Base-by-base conservation (phyloP, 768 basidiomycete species). In the Lactarius pseudohatsudake region DNA sequence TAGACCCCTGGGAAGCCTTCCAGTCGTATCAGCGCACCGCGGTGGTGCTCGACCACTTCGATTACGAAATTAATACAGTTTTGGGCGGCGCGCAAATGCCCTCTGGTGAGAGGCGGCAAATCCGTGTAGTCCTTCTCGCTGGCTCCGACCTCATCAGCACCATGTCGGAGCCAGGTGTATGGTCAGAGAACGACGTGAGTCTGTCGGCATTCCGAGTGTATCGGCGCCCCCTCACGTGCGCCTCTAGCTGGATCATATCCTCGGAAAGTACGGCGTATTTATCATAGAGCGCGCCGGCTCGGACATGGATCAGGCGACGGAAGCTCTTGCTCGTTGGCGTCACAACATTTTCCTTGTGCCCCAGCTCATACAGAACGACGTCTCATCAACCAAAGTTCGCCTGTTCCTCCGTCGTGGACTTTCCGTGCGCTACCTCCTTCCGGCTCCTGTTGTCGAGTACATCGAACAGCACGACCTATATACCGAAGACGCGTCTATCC, bases 91-190 rank as follows among this genome's bases (percentile, higher is more conserved):
- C 93, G 36, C 79, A 81, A 28, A 87, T 87, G 4, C 82, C 85
- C 70, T 88, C 89, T 74, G 89, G 91, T 60, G 85, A 92, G 79
- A 85, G 84, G 72, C 85, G 89, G 68, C 80, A 84, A 74, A 88
- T 92, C 69, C 88, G 88, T 69, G 83, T 98, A 70, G 92, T 98
- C 90, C 85, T 99, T 50, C 85, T 99, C 62, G 97, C 97, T 5
- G 97, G 97, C n/a, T 95, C 92, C 13, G 97, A 99, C 78, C 82
- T 99, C 72, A 98, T 98, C 77, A 88, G 92, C 73, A 97, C 95
- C 32, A 98, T 99, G 90, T 92, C 92, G 71, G 95, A 98, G 79
- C 97, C 97, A 32, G 96, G 97, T 20, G 96, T 99, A 43, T 99
- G 97, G 97, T 87, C 89, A 63, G 89, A 95, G 73, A 82, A 86